Percentiles rank a stretch among this genome's conserved stretches.
phyloP scores from a whole-genome alignment of 2,329 filamentous ascomycete genomes.

The Aureobasidium pullulans region DNA sequence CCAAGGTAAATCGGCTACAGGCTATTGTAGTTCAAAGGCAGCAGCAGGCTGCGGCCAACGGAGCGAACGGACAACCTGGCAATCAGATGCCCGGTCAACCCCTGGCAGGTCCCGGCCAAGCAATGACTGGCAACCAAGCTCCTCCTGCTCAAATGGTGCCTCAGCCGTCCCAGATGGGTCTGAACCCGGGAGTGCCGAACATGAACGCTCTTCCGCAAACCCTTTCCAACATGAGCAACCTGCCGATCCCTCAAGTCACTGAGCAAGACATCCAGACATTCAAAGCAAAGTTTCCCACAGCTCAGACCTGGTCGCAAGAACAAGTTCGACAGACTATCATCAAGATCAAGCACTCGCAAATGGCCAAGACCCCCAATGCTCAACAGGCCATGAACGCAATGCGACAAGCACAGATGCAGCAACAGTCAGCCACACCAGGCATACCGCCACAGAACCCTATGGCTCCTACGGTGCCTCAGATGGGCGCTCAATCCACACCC shows the following conservation, averaged over 20 bases:
- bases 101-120: not conserved
- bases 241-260: conserved; percentile 26
- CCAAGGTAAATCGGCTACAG: conserved; percentile 27
- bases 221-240: conserved; percentile 10
- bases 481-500: conserved; percentile 23
- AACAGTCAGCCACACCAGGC: conserved; percentile 2
- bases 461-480: conserved; percentile 22
- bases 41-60: not conserved
- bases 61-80: not conserved
- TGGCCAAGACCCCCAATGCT: not conserved
- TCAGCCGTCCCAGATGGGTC: conserved; percentile 17
- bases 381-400: conserved; percentile 18
- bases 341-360: conserved; percentile 15
- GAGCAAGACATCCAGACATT: conserved; percentile 34
- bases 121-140: conserved; percentile 23
- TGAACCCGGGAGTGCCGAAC: conserved; percentile 20
- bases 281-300: conserved; percentile 20
- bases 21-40: conserved; percentile 10
- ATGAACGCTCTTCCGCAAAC: conserved; percentile 3
- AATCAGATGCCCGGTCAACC: conserved; percentile 11
- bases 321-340: conserved; percentile 31
- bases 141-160: conserved; percentile 36
- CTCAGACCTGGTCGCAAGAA: conserved; percentile 34
- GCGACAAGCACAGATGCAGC: conserved; percentile 26
- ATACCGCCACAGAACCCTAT: conserved; percentile 14